Evolutionary conservation across 768 basidiomycete species (phyloP), one percentile per base, ranked within the genome.

Genomic region (Terana coerulea): DNA sequence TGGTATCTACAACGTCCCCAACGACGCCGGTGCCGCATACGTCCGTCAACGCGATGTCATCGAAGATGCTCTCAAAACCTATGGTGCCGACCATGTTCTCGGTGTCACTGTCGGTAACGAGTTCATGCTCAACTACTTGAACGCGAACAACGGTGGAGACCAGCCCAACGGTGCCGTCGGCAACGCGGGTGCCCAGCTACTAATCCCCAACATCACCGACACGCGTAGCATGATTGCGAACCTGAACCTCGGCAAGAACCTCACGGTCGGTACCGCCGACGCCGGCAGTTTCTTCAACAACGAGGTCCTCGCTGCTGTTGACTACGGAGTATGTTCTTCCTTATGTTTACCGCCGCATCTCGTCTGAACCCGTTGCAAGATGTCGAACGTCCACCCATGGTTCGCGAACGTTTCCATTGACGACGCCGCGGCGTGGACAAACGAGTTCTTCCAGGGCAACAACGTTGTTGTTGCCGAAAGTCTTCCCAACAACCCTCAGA

Each of bases 91-190:
- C 53, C 67, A 93, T 60, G 79, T 98, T 47, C 72, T 70, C 0
- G 95, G 95, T 8, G 62, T 98, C 33, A 94, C 87, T 11, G 94
- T 97, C 29, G 94, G 95, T 29, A 95, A 97, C 64, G 93, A 95
- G 69, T 91, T 81, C 64, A 89, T 92, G 63, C 75, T 94, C 43
- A 81, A 93, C 64, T 87, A 82, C 55, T 64, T 91, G 35, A 80
- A 63, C 26, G 69, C 60, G 1, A 74, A 79, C 50, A 75, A 75
- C 19, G 75, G 70, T 26, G 64, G 49, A n/a, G 64, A 69, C 0
- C 75, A 79, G 36, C 77, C 86, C 0, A 84, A 91, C 56, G 70
- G 79, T 47, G 55, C 75, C 19, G 67, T 80, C 31, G 91, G 80
- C n/a, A 69, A 84, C 36, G 41, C 41, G 59, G 88, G 88, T 45